These are phyloP conservation scores for Martensiomyces pterosporus DNA, from an alignment of 192 early-diverging fungal species.

Conservation along the genomic window DNA sequence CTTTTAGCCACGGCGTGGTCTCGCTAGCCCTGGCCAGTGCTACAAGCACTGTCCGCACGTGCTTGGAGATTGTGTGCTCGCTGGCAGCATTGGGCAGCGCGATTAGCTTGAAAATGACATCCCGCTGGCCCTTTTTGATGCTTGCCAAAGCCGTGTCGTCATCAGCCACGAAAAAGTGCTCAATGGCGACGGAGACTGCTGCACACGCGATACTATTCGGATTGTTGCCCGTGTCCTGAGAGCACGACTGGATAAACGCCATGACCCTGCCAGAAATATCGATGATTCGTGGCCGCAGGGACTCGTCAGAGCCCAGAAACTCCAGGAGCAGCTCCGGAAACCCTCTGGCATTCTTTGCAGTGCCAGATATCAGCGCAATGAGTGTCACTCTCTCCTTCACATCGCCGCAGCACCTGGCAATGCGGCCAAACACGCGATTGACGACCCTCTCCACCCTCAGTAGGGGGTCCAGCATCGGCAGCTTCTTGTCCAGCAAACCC, in stretches of 20 bases:
- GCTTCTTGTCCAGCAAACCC: conserved; percentile 2
- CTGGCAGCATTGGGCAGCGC: conserved; percentile 15
- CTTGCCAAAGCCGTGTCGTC: neutral
- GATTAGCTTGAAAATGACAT: conserved; percentile 12
- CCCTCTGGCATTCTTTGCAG: neutral
- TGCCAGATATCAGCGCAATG: conserved; percentile 1
- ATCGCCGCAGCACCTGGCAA: neutral
- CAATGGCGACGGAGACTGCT: conserved; percentile 15
- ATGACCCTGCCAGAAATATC: conserved; percentile 7
- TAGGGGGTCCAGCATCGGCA: conserved; percentile 14
- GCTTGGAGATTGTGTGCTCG: conserved; percentile 3
- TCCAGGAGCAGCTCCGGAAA: conserved; percentile 10
- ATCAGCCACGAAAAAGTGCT: conserved; percentile 7
- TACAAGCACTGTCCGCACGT: conserved; percentile 1
- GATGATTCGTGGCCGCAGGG: conserved; percentile 3
- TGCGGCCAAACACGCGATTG: conserved; percentile 18
- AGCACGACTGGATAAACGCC: conserved; percentile 15
- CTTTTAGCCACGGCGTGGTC: conserved; percentile 23
- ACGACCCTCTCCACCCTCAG: conserved; percentile 17
- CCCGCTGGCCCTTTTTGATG: conserved; percentile 12
- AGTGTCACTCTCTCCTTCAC: neutral
- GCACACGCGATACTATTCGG: conserved; percentile 16
- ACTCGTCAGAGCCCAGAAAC: neutral
- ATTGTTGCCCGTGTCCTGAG: conserved; percentile 9
- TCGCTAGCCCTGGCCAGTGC: conserved; percentile 15